phyloP scores from a whole-genome alignment of 2,329 filamentous ascomycete genomes.

The Fusarium austroafricanum region DNA sequence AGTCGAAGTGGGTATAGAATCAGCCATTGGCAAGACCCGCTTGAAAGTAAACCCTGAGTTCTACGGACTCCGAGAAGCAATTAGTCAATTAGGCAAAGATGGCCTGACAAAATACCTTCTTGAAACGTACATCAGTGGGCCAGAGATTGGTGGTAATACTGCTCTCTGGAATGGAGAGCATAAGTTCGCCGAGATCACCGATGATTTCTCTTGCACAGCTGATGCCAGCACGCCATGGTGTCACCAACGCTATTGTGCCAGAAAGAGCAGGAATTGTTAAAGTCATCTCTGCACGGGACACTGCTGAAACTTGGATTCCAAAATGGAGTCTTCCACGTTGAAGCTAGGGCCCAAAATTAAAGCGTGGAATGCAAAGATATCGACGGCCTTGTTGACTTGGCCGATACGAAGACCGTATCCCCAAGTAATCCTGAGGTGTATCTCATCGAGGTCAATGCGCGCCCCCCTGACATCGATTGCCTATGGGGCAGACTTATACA shows the following conservation, averaged over 20 bases:
- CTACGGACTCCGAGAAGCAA: not conserved
- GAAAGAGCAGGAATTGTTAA: not conserved
- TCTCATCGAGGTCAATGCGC: not conserved
- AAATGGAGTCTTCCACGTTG: not conserved
- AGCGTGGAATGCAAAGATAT: not conserved
- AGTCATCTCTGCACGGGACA: not conserved
- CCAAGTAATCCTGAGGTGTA: not conserved
- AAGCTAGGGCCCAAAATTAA: not conserved
- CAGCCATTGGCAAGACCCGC: not conserved
- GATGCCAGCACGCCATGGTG: not conserved
- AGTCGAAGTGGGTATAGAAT: not conserved
- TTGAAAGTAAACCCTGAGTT: slow-evolving; percentile 1
- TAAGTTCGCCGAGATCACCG: not conserved
- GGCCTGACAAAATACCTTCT: not conserved
- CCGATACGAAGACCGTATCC: not conserved
- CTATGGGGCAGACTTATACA: not conserved
- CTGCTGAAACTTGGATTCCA: not conserved
- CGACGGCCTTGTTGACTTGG: not conserved
- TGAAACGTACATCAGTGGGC: not conserved
- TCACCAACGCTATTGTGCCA: not conserved
- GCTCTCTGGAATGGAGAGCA: not conserved
- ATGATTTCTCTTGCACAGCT: not conserved
- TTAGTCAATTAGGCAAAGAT: not conserved
- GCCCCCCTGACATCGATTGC: not conserved
- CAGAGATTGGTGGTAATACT: not conserved